Conservation (phyloP, 2,329 filamentous ascomycete species). For the Myriosclerotinia duriaeana region DNA sequence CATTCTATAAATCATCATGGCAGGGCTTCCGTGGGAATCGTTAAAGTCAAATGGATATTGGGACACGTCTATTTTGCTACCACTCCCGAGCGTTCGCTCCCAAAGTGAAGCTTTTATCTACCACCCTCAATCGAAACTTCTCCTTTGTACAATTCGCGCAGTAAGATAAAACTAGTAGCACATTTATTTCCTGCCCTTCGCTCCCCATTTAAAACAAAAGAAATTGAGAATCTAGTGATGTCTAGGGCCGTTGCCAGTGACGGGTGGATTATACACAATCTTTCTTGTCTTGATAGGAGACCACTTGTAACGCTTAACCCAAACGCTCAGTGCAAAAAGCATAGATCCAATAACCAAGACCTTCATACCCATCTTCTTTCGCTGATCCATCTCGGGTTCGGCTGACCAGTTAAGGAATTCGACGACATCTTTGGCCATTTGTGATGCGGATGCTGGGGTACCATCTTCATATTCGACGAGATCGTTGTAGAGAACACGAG, state of each 20-base stretch:
- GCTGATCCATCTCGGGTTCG: slow-evolving; percentile 98
- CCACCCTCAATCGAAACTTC: slow-evolving; percentile 22
- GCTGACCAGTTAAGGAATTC: slow-evolving; percentile 99
- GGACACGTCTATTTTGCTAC: slow-evolving; percentile 39
- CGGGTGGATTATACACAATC: slow-evolving; percentile 79
- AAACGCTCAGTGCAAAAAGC: slow-evolving; percentile 84
- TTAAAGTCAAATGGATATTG: slow-evolving; percentile 31
- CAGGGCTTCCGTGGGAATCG: neutral
- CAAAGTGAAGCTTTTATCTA: slow-evolving; percentile 33
- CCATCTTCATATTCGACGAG: slow-evolving; percentile 97
- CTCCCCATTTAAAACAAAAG: slow-evolving; percentile 31
- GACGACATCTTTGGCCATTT: slow-evolving; percentile 99
- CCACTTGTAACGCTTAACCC: slow-evolving; percentile 99
- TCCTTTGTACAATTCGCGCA: slow-evolving; percentile 37
- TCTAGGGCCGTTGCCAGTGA: slow-evolving; percentile 17
- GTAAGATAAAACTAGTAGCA: slow-evolving; percentile 41
- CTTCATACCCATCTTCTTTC: slow-evolving; percentile 99
- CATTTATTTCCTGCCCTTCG: slow-evolving; percentile 34
- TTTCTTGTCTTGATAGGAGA: slow-evolving; percentile 92
- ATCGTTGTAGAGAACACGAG: slow-evolving; percentile 94
- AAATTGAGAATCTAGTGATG: slow-evolving; percentile 35
- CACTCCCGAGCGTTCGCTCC: slow-evolving; percentile 26
- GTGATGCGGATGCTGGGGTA: slow-evolving; percentile 89
- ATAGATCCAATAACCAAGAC: slow-evolving; percentile 76
- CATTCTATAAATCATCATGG: neutral